Base-by-base conservation (phyloP, 176 grass and related monocot genomes). In the Phoenix roebelenii region DNA sequence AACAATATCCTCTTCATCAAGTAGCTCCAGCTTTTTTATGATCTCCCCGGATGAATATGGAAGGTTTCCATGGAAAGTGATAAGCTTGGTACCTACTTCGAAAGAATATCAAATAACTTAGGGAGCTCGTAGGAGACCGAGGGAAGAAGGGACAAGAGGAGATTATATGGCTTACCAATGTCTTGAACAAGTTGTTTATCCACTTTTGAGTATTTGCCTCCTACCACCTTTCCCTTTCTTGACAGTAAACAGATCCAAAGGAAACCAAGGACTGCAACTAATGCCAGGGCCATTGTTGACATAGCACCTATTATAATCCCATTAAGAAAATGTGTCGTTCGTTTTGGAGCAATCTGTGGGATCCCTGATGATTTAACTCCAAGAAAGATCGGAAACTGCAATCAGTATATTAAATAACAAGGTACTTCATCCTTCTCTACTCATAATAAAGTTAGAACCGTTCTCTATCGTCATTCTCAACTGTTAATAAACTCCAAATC, bases 51-150 rank as follows among this genome's bases (percentile, higher is more conserved):
- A 92, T 16, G 84, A 72, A 59, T 92, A 98, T 16, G 93, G 87
- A 57, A 98, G 93, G 73, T 92, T 88, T 64, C 87, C 89, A 14
- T 98, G 87, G 69, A 90, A 98, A 2, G 84, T 98, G 28, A 98
- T 81, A 29, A 98, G 93, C 61, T 92, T 98, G 30, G 87, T 80
- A 22, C 93, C 93, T 98, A 74, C 44, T 25, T 15, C 62, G 28
- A 59, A 15, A 52, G 48, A 59, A 19, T 17, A 44, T 44, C 1
- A 12, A 44, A 44, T 12, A 44, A 44, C 1, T 44, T 14, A 44
- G 35, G 10, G 9, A 10, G 35, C 35, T 14, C 35, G 3, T 44
- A 44, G 35, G 7, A 44, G 9, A 44, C 10, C 2, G 35, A 44
- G 35, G 15, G 12, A 54, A 54, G 4, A 4, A 35, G 29, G 16